phyloP scores from a whole-genome alignment of 2,329 filamentous ascomycete genomes.

The Ceratocystis lukuohia region DNA sequence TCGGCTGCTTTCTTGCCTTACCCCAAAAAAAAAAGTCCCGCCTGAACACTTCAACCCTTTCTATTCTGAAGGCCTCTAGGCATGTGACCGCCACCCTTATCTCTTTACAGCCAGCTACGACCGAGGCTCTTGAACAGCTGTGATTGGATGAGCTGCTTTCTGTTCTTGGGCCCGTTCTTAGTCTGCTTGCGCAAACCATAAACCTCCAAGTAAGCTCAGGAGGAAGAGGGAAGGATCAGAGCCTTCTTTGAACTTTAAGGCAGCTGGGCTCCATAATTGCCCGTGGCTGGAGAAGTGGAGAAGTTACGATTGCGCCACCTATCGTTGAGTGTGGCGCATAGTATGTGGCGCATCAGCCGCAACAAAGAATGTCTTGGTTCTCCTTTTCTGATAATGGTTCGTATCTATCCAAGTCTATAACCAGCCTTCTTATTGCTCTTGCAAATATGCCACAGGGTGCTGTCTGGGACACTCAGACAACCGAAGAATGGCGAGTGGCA shows the following conservation, averaged over 20 bases:
- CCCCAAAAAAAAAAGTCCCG: not conserved
- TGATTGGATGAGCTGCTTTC: not conserved
- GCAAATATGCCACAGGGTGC: not conserved
- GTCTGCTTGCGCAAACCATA: constrained; percentile 3
- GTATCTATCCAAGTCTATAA: not conserved
- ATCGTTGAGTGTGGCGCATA: not conserved
- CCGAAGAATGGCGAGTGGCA: not conserved
- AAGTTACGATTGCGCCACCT: too few relatives aligned
- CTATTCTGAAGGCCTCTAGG: not conserved
- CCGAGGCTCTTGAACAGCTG: not conserved
- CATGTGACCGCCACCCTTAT: not conserved
- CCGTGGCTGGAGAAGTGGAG: not conserved
- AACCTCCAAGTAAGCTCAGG: not conserved
- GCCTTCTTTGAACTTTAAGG: not conserved
- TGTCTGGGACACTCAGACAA: not conserved
- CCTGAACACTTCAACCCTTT: not conserved
- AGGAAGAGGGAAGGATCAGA: constrained; percentile 1
- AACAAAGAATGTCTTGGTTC: not conserved
- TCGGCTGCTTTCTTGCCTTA: not conserved
- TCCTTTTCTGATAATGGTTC: not conserved
- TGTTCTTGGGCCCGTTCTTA: not conserved
- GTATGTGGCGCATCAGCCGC: not conserved
- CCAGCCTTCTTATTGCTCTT: not conserved
- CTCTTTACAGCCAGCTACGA: not conserved
- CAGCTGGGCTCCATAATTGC: not conserved